Percentiles rank a stretch among this genome's conserved stretches.
These are phyloP conservation scores for Phytophthora pinifolia DNA, from an alignment of 352 stramenopile species.

Conservation along the genomic window DNA sequence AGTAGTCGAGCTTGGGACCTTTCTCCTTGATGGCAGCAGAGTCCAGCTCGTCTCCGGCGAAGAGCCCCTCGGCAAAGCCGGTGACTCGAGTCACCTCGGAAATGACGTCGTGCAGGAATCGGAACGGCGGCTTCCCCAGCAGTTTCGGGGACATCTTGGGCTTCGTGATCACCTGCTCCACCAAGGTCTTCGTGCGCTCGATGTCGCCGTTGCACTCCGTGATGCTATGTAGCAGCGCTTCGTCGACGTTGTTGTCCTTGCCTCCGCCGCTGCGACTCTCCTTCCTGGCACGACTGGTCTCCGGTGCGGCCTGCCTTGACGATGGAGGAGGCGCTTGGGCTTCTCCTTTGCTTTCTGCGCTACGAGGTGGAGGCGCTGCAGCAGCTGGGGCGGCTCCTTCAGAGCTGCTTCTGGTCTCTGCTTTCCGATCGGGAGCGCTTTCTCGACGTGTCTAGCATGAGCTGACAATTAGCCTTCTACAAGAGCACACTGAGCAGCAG, in stretches of 20 bases:
- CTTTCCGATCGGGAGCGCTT: slow-evolving; percentile 23
- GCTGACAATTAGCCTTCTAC: background rate
- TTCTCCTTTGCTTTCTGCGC: slow-evolving; percentile 44
- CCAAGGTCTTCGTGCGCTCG: slow-evolving; percentile 69
- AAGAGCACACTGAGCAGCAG: background rate
- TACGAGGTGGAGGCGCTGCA: slow-evolving; percentile 15
- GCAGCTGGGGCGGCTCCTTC: slow-evolving; percentile 18
- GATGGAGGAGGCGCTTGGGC: slow-evolving; percentile 28
- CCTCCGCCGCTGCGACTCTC: slow-evolving; percentile 33
- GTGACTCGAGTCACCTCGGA: slow-evolving; percentile 79
- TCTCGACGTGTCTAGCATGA: slow-evolving; percentile 28
- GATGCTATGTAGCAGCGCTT: slow-evolving; percentile 55
- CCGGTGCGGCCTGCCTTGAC: slow-evolving; percentile 21
- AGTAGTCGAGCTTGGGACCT: slow-evolving; percentile 90
- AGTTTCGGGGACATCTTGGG: slow-evolving; percentile 87
- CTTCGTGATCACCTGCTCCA: slow-evolving; percentile 82
- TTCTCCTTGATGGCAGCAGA: slow-evolving; percentile 93
- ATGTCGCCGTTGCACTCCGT: slow-evolving; percentile 75
- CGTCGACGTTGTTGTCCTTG: slow-evolving; percentile 41
- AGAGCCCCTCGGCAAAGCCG: slow-evolving; percentile 86
- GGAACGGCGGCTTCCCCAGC: slow-evolving; percentile 84
- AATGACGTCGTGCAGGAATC: slow-evolving; percentile 87
- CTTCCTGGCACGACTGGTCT: slow-evolving; percentile 24
- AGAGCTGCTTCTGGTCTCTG: slow-evolving; percentile 27
- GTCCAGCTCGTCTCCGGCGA: slow-evolving; percentile 87